Evolutionary conservation across 805 yeast species (phyloP), one percentile per base, ranked within the genome.

Genomic region (Candida wancherniae): DNA sequence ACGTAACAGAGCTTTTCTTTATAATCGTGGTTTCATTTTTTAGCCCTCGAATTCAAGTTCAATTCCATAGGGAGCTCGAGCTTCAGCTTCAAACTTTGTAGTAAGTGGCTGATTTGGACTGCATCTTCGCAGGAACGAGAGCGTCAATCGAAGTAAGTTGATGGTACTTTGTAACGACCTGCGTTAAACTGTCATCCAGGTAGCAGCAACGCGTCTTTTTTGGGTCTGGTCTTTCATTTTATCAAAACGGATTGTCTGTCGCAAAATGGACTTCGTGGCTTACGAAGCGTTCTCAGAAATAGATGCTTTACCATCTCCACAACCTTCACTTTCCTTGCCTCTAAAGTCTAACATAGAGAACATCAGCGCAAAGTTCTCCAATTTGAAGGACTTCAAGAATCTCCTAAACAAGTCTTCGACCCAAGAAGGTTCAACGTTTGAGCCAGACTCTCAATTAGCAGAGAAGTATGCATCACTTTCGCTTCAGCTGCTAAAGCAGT

Each of bases 381-480:
- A 54, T 22, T 50, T 65, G 33, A 55, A 56, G 43, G 53, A 48
- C 21, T 37, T 64, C 21, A 50, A 54, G 22, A 58, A 45, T 33
- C 40, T 64, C 13, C 47, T 60, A 31, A 53, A 50, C 18, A 47
- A 29, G 18, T 20, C 29, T 13, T 15, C 31, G 7, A 7, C 22
- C 9, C 36, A 38, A 15, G 31, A 21, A 12, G 15, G 15, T 9
- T 40, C 30, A 10, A 26, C 27, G 12, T 40, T 24, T 6, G 36
- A 23, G 11, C 22, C 31, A 20, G 33, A 37, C 11, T 32, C 32
- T 37, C 42, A 29, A 28, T 24, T 52, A 17, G 73, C 78, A 2
- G 65, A 63, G 30, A 67, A 65, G 34, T 75, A 75, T 42, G 81
- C 80, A 1, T 42, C 57, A 26, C 37, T 63, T 20, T 69, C 80